These are phyloP conservation scores for Carpinus fangiana DNA, from an alignment of 306 rosid genomes.

Conservation along the genomic window DNA sequence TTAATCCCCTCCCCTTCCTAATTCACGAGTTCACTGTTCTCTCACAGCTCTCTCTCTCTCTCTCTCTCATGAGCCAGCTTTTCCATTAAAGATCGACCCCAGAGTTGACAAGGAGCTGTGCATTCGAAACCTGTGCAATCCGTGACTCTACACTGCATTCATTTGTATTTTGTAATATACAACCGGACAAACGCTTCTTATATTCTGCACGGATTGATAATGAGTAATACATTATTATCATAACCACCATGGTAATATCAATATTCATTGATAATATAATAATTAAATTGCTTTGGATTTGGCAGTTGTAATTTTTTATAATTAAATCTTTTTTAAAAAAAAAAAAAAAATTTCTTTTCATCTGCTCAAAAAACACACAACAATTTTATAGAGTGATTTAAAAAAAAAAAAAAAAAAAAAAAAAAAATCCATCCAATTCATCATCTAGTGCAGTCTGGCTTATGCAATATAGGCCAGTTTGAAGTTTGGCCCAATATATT, in stretches of 20 bases:
- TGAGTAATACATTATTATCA: too few relatives aligned
- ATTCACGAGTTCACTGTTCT: slow-evolving; percentile 40
- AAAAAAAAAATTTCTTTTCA: too few relatives aligned
- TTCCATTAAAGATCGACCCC: slow-evolving; percentile 3
- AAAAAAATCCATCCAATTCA: too few relatives aligned
- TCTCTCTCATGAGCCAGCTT: background rate
- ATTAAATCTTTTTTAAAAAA: too few relatives aligned
- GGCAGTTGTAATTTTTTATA: too few relatives aligned
- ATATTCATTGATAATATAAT: too few relatives aligned
- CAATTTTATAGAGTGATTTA: too few relatives aligned
- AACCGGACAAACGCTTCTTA: background rate
- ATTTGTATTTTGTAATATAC: background rate
- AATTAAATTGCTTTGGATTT: too few relatives aligned
- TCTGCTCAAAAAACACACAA: too few relatives aligned
- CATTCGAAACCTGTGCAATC: slow-evolving; percentile 22
- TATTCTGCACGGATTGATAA: background rate
- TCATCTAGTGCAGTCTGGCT: too few relatives aligned
- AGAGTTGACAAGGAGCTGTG: slow-evolving; percentile 24
- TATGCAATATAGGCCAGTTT: background rate
- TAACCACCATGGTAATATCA: background rate
- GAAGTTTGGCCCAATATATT: background rate
- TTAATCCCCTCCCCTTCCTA: background rate
- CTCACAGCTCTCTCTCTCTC: slow-evolving; percentile 8
- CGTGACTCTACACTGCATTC: slow-evolving; percentile 29
- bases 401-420: too few relatives aligned